Conservation (phyloP, 768 basidiomycete species). For the Zangia roseola region DNA sequence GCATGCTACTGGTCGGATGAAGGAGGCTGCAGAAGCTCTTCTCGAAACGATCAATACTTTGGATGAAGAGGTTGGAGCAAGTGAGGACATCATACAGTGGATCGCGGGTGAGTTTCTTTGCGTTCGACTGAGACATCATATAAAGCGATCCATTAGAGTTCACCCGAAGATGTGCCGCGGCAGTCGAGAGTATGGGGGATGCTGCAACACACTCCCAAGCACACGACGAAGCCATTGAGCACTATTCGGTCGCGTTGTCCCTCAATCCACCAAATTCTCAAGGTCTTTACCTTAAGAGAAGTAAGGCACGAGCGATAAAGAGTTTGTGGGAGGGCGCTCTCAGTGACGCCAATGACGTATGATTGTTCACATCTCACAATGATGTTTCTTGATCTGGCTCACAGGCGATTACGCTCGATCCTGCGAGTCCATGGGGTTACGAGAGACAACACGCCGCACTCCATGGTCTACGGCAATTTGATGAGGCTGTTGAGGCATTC, state of each 20-base stretch:
- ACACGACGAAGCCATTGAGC: constrained; percentile 14
- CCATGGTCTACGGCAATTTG: constrained; percentile 3
- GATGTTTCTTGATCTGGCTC: neutral
- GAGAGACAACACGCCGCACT: constrained; percentile 8
- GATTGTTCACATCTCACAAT: neutral
- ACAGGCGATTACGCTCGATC: constrained; percentile 5
- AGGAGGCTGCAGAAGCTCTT: constrained; percentile 11
- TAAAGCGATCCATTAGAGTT: constrained; percentile 1
- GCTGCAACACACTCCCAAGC: constrained; percentile 1
- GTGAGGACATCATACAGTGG: constrained; percentile 1
- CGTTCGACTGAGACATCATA: neutral
- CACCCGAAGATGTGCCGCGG: constrained; percentile 1
- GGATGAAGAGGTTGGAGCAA: neutral
- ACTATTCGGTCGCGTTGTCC: constrained; percentile 13
- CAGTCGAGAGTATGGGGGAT: constrained; percentile 13
- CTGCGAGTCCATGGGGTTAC: constrained; percentile 6
- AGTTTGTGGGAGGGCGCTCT: constrained; percentile 16
- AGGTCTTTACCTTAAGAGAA: constrained; percentile 13
- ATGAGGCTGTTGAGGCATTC: constrained; percentile 8
- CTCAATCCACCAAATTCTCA: constrained; percentile 4
- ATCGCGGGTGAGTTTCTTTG: neutral
- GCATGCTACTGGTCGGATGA: constrained; percentile 8
- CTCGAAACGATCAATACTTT: constrained; percentile 5
- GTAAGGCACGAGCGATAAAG: constrained; percentile 6
- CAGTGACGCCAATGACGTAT: constrained; percentile 13